Evolutionary conservation across 768 basidiomycete species (phyloP), one percentile per base, ranked within the genome.

Genomic region (Rhodotorula diobovata): DNA sequence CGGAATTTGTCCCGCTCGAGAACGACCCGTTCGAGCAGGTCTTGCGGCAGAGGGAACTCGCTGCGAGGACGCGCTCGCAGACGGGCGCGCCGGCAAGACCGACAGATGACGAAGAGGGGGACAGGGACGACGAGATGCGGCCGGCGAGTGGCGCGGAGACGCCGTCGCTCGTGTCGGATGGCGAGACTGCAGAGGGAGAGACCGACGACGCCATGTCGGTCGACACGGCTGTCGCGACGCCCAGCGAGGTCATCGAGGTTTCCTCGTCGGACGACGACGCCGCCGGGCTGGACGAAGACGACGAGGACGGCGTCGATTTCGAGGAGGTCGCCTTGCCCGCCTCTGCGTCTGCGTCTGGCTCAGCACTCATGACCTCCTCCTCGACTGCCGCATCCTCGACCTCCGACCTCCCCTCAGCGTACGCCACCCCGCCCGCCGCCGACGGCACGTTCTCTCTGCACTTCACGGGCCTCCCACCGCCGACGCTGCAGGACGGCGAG

Each of bases 381-480:
- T n/a, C 30, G 30, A 45, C 41, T 45, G 1, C 14, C 51, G 25
- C 30, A 43, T 4, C 21, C 10, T 21, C 32, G 4, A 23, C 20
- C 25, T 50, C 48, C 35, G 16, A 12, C 18, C 37, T 50, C 25
- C 2, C 25, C 25, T 23, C 25, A 6, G 65, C 65, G 35, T 51
- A 58, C 35, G 34, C 56, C 56, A 48, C 50, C 8, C 11, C 65
- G 2, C 57, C 65, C 35, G 16, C 48, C 28, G 45, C 65, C 7
- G 65, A 66, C 57, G 65, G 65, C n/a, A 32, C 45, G 2, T 74
- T 74, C 45, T 25, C 45, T 14, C 66, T 74, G 39, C 66, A 68
- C 39, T 74, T 70, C 37, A 32, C 50, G 15, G 65, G 55, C 2
- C 50, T 60, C 2, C 69, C 69, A 20, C 72, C 72, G 16, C 65